Evolutionary conservation across 1,284 basidiomycete species (phyloP), one percentile per base, ranked within the genome.

Genomic region (Inonotus hispidus): DNA sequence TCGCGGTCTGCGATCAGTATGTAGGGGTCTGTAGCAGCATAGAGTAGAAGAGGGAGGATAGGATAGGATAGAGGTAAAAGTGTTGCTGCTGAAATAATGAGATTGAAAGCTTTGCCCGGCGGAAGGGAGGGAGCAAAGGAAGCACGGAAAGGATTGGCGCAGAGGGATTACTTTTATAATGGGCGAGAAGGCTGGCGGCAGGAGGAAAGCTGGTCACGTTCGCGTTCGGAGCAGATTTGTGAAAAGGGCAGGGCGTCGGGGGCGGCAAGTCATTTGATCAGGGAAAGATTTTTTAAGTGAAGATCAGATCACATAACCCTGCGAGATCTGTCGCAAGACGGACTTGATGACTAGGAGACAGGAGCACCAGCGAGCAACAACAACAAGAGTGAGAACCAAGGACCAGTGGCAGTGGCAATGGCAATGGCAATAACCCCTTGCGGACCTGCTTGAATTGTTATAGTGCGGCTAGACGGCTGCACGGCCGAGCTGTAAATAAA

Each of bases 131-230:
- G 41, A 43, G 41, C 13, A 58, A 58, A 58, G 56, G 56, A 58
- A 58, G 56, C 56, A 49, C 19, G 21, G n/a, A 11, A 16, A 58
- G 46, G 56, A 58, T 58, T 58, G 56, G 56, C 56, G 56, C 45
- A 49, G n/a, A 52, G 50, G 50, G 50, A 32, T n/a, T 49, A 38
- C 56, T 58, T 58, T 58, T 58, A 58, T 45, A 49, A 25, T 23
- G 2, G 47, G 47, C 32, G 19, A 46, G 43, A 47, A 32, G 13
- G 55, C 32, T 21, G 13, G 8, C 11, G 41, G 23, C 19, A 49
- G 47, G 19, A 43, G 16, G 41, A 16, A 39, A n/a, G n/a, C 41
- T 14, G n/a, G 41, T 43, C 41, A 43, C 41, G 41, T 43, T 43
- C 41, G 19, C 41, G 41, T 43, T 43, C 41, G 41, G 41, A 43